phyloP scores from a whole-genome alignment of 2,329 filamentous ascomycete species.

The Xylariaceae sp. region DNA sequence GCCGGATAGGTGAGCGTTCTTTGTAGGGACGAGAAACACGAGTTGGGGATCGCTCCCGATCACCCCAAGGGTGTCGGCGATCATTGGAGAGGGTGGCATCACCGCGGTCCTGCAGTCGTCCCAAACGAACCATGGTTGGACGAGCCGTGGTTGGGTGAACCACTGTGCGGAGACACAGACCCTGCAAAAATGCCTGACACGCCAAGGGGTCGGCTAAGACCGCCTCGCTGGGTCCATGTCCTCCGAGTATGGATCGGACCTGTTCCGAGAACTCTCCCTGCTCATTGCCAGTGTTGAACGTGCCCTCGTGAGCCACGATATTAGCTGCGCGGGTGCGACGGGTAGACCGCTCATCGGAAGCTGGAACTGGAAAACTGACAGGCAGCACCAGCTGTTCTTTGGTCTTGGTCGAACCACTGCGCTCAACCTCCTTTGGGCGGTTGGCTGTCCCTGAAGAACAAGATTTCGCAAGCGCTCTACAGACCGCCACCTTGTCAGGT shows the following conservation, averaged over 20 bases:
- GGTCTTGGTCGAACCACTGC: too few species aligned
- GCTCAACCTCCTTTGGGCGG: too few species aligned
- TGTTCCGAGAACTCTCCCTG: slow-evolving; percentile 14
- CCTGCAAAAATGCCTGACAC: slow-evolving; percentile 25
- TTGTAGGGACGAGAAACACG: slow-evolving; percentile 4
- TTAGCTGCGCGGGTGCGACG: slow-evolving; percentile 2
- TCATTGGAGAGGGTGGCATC: too few species aligned
- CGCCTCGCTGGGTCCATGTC: slow-evolving; percentile 12
- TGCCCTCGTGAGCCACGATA: slow-evolving; percentile 3
- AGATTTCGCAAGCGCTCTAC: too few species aligned
- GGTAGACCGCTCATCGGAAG: slow-evolving; percentile 3
- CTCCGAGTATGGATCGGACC: slow-evolving; percentile 20
- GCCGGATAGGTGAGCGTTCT: slow-evolving; percentile 14
- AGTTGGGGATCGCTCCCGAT: slow-evolving; percentile 18
- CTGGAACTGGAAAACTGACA: not conserved
- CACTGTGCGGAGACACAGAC: slow-evolving; percentile 22
- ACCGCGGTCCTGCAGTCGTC: too few species aligned
- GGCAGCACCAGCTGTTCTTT: slow-evolving; percentile 2
- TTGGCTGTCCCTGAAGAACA: too few species aligned
- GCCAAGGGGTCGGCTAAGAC: slow-evolving; percentile 22
- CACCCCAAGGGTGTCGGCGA: too few species aligned
- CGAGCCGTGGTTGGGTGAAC: slow-evolving; percentile 5
- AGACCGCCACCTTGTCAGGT: not conserved
- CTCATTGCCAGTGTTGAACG: slow-evolving; percentile 8
- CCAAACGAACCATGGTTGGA: too few species aligned